Conservation (phyloP, 2,329 filamentous ascomycete genomes). For the Lachnellula subtilissima region DNA sequence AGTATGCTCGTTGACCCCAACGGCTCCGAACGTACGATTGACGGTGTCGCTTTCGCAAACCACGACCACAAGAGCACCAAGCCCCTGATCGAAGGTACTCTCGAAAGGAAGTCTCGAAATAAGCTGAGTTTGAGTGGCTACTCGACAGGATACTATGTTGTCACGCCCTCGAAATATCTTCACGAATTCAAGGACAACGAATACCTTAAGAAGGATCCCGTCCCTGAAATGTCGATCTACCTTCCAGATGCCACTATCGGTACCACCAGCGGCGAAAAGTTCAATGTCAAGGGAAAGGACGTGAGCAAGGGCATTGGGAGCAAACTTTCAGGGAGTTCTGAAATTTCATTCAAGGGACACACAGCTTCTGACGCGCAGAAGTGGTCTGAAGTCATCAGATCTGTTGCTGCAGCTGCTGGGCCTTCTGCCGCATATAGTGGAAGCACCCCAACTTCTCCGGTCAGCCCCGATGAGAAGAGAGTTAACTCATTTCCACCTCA, state of each 20-base stretch:
- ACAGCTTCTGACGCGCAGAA: conserved; percentile 73
- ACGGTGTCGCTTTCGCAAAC: conserved; percentile 79
- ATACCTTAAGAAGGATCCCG: conserved; percentile 62
- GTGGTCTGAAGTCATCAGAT: conserved; percentile 71
- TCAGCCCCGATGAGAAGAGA: conserved; percentile 19
- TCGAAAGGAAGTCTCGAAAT: conserved; percentile 88
- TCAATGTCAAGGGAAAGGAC: conserved; percentile 94
- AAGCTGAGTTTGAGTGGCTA: conserved; percentile 72
- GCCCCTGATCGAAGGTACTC: conserved; percentile 77
- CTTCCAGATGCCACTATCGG: conserved; percentile 85
- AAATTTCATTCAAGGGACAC: conserved; percentile 84
- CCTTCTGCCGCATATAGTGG: conserved; percentile 5
- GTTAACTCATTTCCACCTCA: conserved; percentile 12
- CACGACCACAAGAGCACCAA: conserved; percentile 76
- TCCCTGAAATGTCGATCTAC: conserved; percentile 84
- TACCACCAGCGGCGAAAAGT: conserved; percentile 68
- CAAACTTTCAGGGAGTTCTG: conserved; percentile 74
- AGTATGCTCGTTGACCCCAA: conserved; percentile 73
- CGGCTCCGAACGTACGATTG: conserved; percentile 66
- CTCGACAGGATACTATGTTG: conserved; percentile 79
- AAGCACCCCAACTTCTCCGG: conserved; percentile 23
- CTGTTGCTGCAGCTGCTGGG: conserved; percentile 17
- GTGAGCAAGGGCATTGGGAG: conserved; percentile 72
- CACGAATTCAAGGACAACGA: conserved; percentile 97
- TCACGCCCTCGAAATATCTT: conserved; percentile 81